Percentiles rank a stretch among this genome's conserved stretches.
Conservation (phyloP, 768 basidiomycete species). For the Trametes villosa region DNA sequence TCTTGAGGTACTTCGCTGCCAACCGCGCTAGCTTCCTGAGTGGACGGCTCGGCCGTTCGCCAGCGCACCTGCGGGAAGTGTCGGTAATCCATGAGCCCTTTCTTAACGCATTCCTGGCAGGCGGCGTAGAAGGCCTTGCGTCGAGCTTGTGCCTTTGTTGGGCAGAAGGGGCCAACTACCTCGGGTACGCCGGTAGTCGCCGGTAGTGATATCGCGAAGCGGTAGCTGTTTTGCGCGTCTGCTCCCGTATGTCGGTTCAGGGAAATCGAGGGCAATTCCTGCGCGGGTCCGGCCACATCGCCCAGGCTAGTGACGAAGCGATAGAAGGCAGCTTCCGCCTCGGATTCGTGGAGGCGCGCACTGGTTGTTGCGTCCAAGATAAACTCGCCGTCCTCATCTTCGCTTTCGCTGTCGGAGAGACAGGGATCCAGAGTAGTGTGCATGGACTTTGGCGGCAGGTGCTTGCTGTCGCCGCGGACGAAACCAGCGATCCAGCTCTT, state of each 20-base stretch:
- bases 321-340: conserved; percentile 61
- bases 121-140: conserved; percentile 19
- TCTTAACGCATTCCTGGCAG: conserved; percentile 19
- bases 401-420: conserved; percentile 54
- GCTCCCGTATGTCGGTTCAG: neutral
- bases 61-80: conserved; percentile 44
- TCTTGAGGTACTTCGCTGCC: neutral
- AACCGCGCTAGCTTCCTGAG: neutral
- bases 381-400: conserved; percentile 43
- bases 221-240: neutral
- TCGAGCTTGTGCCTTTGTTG: conserved; percentile 12
- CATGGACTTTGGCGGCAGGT: conserved; percentile 51
- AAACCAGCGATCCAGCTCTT: conserved; percentile 54
- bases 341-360: conserved; percentile 57
- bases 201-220: conserved; percentile 28
- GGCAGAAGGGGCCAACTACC: conserved; percentile 11
- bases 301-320: conserved; percentile 45
- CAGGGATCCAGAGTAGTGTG: conserved; percentile 46
- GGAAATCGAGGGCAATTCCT: neutral
- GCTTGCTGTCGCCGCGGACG: conserved; percentile 31
- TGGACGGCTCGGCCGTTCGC: neutral
- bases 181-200: neutral
- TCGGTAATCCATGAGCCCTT: conserved; percentile 26
- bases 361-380: conserved; percentile 69
- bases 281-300: neutral